Base-by-base conservation (phyloP, 2,329 filamentous ascomycete species). In the Exophiala calicioides region DNA sequence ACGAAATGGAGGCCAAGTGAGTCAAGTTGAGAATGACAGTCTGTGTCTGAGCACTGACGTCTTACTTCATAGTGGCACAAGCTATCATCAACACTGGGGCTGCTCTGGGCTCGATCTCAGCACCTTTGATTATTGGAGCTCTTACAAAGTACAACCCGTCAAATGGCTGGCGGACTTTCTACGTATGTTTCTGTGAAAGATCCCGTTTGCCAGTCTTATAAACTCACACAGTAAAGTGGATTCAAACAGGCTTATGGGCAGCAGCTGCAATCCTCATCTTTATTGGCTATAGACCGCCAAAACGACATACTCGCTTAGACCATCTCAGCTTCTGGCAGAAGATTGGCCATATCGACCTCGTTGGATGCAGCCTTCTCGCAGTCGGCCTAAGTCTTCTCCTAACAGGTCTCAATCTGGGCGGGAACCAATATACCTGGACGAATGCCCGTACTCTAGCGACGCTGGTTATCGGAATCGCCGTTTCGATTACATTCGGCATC, bases 161-260 rank as follows among this genome's bases (percentile, higher is more conserved):
- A 15, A 33, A 50, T 32, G 54, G 54, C 4, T 57, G 54, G 54
- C 47, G 54, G 6, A 54, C 47, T 13, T 57, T 55, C 39, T 57
- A 56, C 27, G n/a, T n/a, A n/a, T n/a, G n/a, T n/a, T n/a, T n/a
- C n/a, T n/a, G n/a, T n/a, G n/a, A n/a, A n/a, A n/a, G n/a, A n/a
- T n/a, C n/a, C n/a, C n/a, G n/a, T n/a, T n/a, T n/a, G n/a, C n/a
- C n/a, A n/a, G n/a, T n/a, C n/a, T n/a, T n/a, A n/a, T n/a, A n/a
- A n/a, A n/a, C n/a, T n/a, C n/a, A n/a, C n/a, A n/a, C n/a, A n/a
- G n/a, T n/a, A n/a, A n/a, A n/a, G n/a, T 57, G 54, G 54, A 49
- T 57, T 18, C 54, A 57, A 46, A 34, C 53, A 15, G 54, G 21
- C 12, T 37, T 55, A 12, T 57, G 54, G 54, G 54, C 41, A 13